Conservation (phyloP, 805 yeast species). For the Wickerhamiella kurtzmanii region DNA sequence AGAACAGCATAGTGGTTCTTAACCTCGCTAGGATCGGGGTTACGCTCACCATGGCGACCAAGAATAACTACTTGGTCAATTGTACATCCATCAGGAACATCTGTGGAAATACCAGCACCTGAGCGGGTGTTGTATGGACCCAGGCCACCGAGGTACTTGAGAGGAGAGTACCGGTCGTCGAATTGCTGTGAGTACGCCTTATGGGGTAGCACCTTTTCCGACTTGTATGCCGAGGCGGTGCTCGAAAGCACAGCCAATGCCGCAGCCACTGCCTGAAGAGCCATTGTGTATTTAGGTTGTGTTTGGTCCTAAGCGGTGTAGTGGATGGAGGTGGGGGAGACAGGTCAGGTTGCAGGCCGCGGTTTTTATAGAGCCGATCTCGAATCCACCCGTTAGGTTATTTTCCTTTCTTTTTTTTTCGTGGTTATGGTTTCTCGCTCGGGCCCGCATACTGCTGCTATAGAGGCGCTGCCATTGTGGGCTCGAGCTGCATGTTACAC, state of each 20-base stretch:
- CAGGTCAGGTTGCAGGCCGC: too few relatives aligned
- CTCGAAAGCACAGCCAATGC: not conserved
- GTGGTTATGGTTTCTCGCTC: too few relatives aligned
- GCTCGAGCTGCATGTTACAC: too few relatives aligned
- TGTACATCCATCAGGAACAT: slow-evolving; percentile 32
- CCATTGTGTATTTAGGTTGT: not conserved
- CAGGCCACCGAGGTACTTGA: slow-evolving; percentile 34
- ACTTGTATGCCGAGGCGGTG: not conserved
- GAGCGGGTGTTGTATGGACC: slow-evolving; percentile 36
- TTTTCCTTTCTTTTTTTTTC: too few relatives aligned
- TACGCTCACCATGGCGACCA: slow-evolving; percentile 42
- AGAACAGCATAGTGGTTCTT: slow-evolving; percentile 18
- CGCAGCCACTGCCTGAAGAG: not conserved
- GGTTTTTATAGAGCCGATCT: too few relatives aligned
- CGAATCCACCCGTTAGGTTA: too few relatives aligned
- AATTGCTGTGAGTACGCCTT: slow-evolving; percentile 18
- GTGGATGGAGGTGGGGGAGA: too few relatives aligned
- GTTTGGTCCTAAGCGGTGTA: too few relatives aligned
- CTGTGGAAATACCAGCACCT: slow-evolving; percentile 36
- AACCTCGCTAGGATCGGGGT: slow-evolving; percentile 22
- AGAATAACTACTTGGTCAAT: slow-evolving; percentile 37
- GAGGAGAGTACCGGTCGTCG: slow-evolving; percentile 32
- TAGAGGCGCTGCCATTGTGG: too few relatives aligned
- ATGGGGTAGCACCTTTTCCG: not conserved
- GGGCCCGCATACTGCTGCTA: too few relatives aligned